These are phyloP conservation scores for Cryptosporidium felis DNA, from an alignment of 169 alveolate species.

Conservation along the genomic window DNA sequence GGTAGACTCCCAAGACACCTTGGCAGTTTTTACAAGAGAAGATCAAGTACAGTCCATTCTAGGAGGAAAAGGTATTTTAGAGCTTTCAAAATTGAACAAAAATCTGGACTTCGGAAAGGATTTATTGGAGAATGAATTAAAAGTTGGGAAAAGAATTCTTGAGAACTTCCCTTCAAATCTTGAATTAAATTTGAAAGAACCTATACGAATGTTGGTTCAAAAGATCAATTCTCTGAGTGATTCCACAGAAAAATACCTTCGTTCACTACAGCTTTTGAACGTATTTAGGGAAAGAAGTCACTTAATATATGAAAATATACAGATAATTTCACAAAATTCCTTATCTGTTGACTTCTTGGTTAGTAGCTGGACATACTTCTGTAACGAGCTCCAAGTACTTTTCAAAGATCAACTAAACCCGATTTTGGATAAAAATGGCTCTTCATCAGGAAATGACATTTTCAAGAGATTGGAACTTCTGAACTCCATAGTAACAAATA, in stretches of 20 bases:
- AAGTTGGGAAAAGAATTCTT: neutral
- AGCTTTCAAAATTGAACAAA: neutral
- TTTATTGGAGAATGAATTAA: neutral
- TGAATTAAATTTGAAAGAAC: neutral
- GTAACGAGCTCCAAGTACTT: constrained; percentile 7
- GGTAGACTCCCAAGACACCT: neutral
- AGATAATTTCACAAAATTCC: neutral
- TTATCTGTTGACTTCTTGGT: neutral
- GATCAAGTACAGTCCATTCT: neutral
- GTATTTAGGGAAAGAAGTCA: constrained; percentile 33
- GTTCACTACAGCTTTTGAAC: neutral
- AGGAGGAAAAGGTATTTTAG: constrained; percentile 44
- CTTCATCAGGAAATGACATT: constrained; percentile 22
- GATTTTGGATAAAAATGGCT: neutral
- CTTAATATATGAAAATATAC: neutral
- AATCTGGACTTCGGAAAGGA: constrained; percentile 8
- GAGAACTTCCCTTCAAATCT: neutral
- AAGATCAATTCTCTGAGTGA: neutral
- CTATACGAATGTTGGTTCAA: neutral
- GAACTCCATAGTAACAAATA: constrained; percentile 13
- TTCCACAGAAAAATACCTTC: neutral
- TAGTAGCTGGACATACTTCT: neutral
- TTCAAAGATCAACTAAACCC: constrained; percentile 33
- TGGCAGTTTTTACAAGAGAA: neutral
- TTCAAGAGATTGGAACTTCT: constrained; percentile 5